Conservation (phyloP, 2,329 filamentous ascomycete genomes). For the Verticillium dahliae region DNA sequence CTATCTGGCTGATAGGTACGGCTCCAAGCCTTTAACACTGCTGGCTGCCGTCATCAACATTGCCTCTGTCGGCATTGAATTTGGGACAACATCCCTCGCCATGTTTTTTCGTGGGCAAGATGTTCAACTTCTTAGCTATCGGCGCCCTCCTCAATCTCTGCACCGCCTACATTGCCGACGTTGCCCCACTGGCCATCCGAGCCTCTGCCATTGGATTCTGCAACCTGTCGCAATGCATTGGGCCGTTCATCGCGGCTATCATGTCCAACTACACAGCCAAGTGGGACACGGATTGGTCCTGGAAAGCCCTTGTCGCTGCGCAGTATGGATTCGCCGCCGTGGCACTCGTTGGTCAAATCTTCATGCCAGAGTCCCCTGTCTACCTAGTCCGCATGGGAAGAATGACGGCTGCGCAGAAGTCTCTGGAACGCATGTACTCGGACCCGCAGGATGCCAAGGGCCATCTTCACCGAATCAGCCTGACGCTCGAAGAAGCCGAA, state of each 20-base stretch:
- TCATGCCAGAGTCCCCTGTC: constrained; percentile 35
- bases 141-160: constrained; percentile 30
- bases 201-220: constrained; percentile 27
- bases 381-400: constrained; percentile 29
- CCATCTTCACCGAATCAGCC: constrained; percentile 12
- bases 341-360: constrained; percentile 19
- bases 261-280: constrained; percentile 27
- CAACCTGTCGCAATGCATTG: constrained; percentile 31
- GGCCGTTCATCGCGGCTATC: constrained; percentile 29
- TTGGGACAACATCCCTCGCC: constrained; percentile 18
- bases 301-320: constrained; percentile 30
- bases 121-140: constrained; percentile 22
- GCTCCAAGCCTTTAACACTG: constrained; percentile 16
- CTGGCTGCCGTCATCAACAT: constrained; percentile 16
- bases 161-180: constrained; percentile 29
- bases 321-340: constrained; percentile 33
- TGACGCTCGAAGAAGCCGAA: constrained; percentile 15
- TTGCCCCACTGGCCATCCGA: constrained; percentile 29
- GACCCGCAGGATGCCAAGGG: constrained; percentile 10
- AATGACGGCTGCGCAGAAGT: constrained; percentile 21
- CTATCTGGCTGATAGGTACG: constrained; percentile 17
- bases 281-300: constrained; percentile 31
- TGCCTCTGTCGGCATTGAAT: constrained; percentile 21
- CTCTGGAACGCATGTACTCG: constrained; percentile 26
- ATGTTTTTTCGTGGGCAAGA: constrained; percentile 23